Evolutionary conservation across 352 stramenopile genomes (phyloP), one percentile per base, ranked within the genome.

Genomic region (Phytophthora palmivora): DNA sequence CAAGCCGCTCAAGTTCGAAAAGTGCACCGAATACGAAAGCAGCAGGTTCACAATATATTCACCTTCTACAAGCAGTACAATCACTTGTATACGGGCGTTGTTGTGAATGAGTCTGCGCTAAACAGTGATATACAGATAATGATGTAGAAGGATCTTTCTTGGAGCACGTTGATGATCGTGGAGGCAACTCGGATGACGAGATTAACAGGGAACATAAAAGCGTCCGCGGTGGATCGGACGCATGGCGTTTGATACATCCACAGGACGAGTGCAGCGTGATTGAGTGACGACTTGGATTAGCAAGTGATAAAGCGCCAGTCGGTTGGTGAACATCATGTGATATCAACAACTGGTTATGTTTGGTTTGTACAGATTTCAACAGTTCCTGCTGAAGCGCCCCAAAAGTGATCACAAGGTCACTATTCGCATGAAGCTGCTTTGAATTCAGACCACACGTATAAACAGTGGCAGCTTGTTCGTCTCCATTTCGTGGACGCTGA

Each of bases 61-160:
- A 6, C 15, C 51, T 59, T 59, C 19, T 50, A 59, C 30, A 50
- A 43, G 19, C 2, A 39, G 3, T 19, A 59, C 39, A 58, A 50
- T 32, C 28, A 51, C 15, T 36, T 59, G 12, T 59, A 51, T 16
- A 15, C 16, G 7, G 19, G 3, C 1, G 15, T 45, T 50, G 14
- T 1, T 11, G 37, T 15, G 16, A 33, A 42, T 21, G 37, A 47
- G 16, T 7, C 6, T 16, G 38, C n/a, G n/a, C n/a, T 49, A 14
- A 39, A 22, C 11, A 21, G 28, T 48, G 24, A 34, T 58, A 58
- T 58, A 33, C 36, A 22, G 41, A 51, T 18, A 15, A 36, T 16
- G 12, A 16, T 18, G 4, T 59, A 2, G 22, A 59, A 22, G 6
- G 12, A 30, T 26, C 18, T 4, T 59, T 51, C 5, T 8, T 44